phyloP scores from a whole-genome alignment of 176 grass and related monocot species.

The Rhynchospora pubera region DNA sequence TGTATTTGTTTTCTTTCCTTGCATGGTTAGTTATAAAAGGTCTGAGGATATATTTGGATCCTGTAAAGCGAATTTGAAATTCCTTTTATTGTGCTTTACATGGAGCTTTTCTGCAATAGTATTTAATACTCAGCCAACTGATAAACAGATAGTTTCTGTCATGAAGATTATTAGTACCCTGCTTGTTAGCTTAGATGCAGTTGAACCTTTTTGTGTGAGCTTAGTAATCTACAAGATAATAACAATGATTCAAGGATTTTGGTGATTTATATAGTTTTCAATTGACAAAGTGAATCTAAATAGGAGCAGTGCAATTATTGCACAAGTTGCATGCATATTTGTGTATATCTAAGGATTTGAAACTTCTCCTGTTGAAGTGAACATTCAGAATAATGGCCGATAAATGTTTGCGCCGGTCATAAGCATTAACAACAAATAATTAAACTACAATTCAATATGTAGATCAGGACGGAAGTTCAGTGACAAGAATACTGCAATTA shows the following conservation, averaged over 20 bases:
- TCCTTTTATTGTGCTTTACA: background rate
- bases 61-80: background rate
- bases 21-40: background rate
- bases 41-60: background rate
- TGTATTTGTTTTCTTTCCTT: slow-evolving; percentile 13
- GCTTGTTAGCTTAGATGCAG: background rate
- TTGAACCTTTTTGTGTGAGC: background rate
- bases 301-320: background rate
- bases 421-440: background rate
- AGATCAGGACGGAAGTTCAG: background rate
- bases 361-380: background rate
- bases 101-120: background rate
- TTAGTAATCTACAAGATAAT: background rate
- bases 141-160: background rate
- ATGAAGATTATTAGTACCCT: background rate
- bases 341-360: background rate
- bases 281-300: background rate
- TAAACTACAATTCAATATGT: background rate
- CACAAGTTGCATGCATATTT: background rate
- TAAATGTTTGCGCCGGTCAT: background rate
- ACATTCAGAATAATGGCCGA: background rate
- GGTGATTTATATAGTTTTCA: background rate
- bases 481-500: background rate
- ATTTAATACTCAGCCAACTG: background rate
- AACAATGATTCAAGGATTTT: background rate